Conservation (phyloP, 495 filamentous ascomycete genomes). For the Aspergillus sclerotiicarbonarius region DNA sequence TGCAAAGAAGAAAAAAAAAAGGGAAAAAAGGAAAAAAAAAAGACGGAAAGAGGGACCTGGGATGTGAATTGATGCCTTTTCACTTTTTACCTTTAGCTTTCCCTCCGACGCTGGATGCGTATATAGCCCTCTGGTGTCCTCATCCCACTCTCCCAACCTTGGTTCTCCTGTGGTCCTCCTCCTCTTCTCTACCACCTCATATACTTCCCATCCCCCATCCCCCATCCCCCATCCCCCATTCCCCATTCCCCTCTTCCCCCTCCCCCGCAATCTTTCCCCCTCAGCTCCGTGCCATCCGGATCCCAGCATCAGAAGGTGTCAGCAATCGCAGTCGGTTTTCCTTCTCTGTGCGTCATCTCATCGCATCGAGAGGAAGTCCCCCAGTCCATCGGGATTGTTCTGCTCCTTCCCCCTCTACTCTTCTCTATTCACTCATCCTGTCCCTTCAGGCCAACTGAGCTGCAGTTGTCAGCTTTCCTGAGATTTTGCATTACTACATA, state of each 20-base stretch:
- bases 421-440: conserved; percentile 3
- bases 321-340: background rate
- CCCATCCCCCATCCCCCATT: background rate
- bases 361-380: background rate
- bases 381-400: too few species aligned
- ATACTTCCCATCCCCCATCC: background rate
- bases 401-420: background rate
- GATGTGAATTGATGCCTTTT: background rate
- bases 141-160: conserved; percentile 1
- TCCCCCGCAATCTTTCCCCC: background rate
- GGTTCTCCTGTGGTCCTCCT: background rate
- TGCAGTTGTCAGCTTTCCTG: conserved; percentile 4
- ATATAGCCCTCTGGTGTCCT: background rate
- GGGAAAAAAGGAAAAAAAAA: background rate
- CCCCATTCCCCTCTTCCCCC: background rate
- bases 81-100: background rate
- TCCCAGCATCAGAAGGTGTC: background rate
- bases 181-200: background rate
- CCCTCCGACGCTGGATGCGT: conserved; percentile 1
- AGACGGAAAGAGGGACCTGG: background rate
- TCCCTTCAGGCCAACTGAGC: conserved; percentile 11
- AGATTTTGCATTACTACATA: conserved; percentile 14
- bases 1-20: background rate
- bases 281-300: background rate
- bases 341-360: background rate